Conservation (phyloP, 495 filamentous ascomycete species). For the Hyaloscypha bicolor region DNA sequence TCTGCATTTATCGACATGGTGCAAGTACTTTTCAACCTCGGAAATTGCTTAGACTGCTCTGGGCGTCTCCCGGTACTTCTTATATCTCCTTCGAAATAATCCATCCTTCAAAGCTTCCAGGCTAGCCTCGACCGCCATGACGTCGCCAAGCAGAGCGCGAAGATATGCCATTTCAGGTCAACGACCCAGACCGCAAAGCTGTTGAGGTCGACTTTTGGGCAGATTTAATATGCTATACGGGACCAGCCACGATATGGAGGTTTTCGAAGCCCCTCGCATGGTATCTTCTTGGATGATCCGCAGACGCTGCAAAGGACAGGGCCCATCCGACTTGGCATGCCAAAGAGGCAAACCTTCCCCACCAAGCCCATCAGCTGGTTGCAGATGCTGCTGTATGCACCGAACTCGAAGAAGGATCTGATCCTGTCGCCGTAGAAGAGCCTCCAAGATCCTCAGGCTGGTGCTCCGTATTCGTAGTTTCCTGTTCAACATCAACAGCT, state of each 20-base stretch:
- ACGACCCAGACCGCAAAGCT: background rate
- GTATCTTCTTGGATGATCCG: too few relatives aligned
- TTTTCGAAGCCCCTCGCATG: too few relatives aligned
- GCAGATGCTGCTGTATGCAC: constrained; percentile 24
- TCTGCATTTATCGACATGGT: too few relatives aligned
- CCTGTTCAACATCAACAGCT: background rate
- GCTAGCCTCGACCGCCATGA: constrained; percentile 1
- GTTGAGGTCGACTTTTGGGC: background rate
- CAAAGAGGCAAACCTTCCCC: background rate
- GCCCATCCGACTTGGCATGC: background rate
- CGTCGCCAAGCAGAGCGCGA: background rate
- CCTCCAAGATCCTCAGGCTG: constrained; percentile 20
- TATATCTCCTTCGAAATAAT: background rate
- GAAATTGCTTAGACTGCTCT: too few relatives aligned
- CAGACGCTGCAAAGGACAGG: too few relatives aligned
- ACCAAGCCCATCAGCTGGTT: constrained; percentile 14
- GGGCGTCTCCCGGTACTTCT: background rate
- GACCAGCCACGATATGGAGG: too few relatives aligned
- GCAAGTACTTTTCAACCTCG: too few relatives aligned
- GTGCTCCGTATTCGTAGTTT: background rate
- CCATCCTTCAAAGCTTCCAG: background rate
- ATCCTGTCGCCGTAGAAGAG: constrained; percentile 25
- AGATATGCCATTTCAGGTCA: background rate
- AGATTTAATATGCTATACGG: background rate
- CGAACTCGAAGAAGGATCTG: constrained; percentile 28